Conservation (phyloP, 2,329 filamentous ascomycete genomes). For the Chrysoporthe puriensis region DNA sequence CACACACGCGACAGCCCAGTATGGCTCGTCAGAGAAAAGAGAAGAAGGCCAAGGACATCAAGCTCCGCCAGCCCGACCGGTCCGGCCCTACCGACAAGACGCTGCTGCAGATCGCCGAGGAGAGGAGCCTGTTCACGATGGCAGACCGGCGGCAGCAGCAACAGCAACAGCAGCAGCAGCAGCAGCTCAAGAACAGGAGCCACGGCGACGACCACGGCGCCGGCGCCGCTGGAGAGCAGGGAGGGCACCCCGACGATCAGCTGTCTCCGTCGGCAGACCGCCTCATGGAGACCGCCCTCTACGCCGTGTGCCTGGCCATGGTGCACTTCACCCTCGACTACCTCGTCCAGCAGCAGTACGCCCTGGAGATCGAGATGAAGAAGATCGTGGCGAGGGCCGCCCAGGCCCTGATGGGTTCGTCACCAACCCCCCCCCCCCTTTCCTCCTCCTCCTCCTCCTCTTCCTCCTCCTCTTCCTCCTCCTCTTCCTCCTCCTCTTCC, state of each 20-base stretch:
- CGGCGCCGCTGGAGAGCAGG: constrained; percentile 31
- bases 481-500: neutral
- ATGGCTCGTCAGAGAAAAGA: constrained; percentile 58
- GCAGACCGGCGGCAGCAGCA: constrained; percentile 44
- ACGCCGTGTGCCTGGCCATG: constrained; percentile 66
- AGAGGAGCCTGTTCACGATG: constrained; percentile 61
- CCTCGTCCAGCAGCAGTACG: constrained; percentile 78
- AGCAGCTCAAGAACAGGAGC: constrained; percentile 41
- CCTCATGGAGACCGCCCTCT: constrained; percentile 59
- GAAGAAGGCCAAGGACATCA: constrained; percentile 55
- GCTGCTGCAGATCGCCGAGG: constrained; percentile 72
- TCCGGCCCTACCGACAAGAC: constrained; percentile 66
- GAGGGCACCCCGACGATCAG: constrained; percentile 38
- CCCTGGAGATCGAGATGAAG: constrained; percentile 65
- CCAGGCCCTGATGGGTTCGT: constrained; percentile 57
- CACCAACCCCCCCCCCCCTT: neutral
- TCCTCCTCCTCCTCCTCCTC: constrained; percentile 16
- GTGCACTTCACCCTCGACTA: constrained; percentile 80
- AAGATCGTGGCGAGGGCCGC: constrained; percentile 56
- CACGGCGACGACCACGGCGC: constrained; percentile 36
- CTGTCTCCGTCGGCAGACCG: constrained; percentile 53
- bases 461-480: constrained; percentile 9
- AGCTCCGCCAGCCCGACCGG: constrained; percentile 71
- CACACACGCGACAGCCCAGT: constrained; percentile 1
- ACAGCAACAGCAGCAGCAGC: constrained; percentile 25